Evolutionary conservation across 75 land plant species (phyloP).

Genomic region (Pinus tabuliformis): DNA sequence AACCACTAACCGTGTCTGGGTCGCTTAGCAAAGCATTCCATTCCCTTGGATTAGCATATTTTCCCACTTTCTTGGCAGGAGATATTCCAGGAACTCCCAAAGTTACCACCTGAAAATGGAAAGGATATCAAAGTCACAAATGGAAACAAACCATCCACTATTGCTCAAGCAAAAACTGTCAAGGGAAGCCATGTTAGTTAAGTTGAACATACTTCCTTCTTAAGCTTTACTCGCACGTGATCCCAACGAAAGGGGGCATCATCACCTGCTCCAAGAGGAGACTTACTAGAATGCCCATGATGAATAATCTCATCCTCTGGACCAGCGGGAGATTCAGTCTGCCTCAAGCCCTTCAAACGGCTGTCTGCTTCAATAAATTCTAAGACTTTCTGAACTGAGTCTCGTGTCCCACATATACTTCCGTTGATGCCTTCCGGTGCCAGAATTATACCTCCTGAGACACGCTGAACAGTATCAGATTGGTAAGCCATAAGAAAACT

Average conservation of each 20-base stretch:
- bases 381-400: constrained; percentile 80
- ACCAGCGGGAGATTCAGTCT: constrained; percentile 77
- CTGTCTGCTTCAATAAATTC: constrained; percentile 65
- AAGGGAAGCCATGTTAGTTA: background rate
- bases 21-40: constrained; percentile 90
- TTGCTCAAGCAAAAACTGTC: background rate
- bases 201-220: constrained; percentile 71
- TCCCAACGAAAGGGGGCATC: constrained; percentile 99
- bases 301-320: constrained; percentile 92
- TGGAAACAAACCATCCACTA: background rate
- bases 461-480: constrained; percentile 71
- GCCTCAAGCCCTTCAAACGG: constrained; percentile 70
- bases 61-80: constrained; percentile 80
- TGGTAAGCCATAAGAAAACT: constrained; percentile 15
- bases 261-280: constrained; percentile 93
- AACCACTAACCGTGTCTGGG: constrained; percentile 75
- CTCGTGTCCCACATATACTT: constrained; percentile 87
- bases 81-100: constrained; percentile 81
- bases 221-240: constrained; percentile 96
- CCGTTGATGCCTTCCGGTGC: constrained; percentile 99
- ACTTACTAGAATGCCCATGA: constrained; percentile 77
- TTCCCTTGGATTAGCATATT: constrained; percentile 88
- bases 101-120: constrained; percentile 58
- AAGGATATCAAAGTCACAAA: background rate
- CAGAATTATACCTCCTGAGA: constrained; percentile 99